Percentiles rank a stretch among this genome's conserved stretches.
Evolutionary conservation across 208 protist genomes (phyloP).

Genomic region (Trypanosoma congolense): DNA sequence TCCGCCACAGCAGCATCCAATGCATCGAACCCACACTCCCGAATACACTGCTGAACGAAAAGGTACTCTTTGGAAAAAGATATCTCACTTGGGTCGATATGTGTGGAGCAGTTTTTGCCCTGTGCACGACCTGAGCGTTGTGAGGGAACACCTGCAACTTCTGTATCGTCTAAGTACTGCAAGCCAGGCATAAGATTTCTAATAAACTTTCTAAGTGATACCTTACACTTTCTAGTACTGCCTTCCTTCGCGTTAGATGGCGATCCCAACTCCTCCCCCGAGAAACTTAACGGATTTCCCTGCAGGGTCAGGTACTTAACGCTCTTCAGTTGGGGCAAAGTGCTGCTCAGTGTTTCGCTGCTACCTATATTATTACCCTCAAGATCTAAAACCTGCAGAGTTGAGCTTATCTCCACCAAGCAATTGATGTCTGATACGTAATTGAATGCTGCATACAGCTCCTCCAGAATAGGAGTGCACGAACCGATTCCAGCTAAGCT

Average conservation of each 20-base stretch:
- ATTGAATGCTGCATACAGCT: slow-evolving; percentile 89
- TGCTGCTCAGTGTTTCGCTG: slow-evolving; percentile 20
- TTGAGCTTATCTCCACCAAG: slow-evolving; percentile 53
- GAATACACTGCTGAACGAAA: slow-evolving; percentile 70
- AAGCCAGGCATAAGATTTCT: slow-evolving; percentile 53
- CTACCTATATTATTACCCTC: slow-evolving; percentile 78
- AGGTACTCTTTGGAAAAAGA: slow-evolving; percentile 63
- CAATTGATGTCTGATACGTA: slow-evolving; percentile 46
- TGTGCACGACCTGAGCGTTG: background rate
- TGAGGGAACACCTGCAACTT: slow-evolving; percentile 11
- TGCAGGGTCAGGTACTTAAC: slow-evolving; percentile 57
- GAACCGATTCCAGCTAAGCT: slow-evolving; percentile 64
- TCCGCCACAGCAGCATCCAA: slow-evolving; percentile 44
- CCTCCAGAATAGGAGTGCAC: slow-evolving; percentile 48
- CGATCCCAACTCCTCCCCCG: background rate
- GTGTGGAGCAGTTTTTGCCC: slow-evolving; percentile 7
- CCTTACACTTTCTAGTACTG: background rate
- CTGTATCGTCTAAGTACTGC: slow-evolving; percentile 47
- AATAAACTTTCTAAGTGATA: slow-evolving; percentile 38
- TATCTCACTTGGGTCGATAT: slow-evolving; percentile 61
- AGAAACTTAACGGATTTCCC: slow-evolving; percentile 52
- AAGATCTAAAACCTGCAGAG: slow-evolving; percentile 79
- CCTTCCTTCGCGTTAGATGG: slow-evolving; percentile 4
- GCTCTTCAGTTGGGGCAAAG: slow-evolving; percentile 33
- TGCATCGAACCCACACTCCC: slow-evolving; percentile 49